phyloP scores from a whole-genome alignment of 176 grass and related monocot species.

The Paspalum vaginatum region DNA sequence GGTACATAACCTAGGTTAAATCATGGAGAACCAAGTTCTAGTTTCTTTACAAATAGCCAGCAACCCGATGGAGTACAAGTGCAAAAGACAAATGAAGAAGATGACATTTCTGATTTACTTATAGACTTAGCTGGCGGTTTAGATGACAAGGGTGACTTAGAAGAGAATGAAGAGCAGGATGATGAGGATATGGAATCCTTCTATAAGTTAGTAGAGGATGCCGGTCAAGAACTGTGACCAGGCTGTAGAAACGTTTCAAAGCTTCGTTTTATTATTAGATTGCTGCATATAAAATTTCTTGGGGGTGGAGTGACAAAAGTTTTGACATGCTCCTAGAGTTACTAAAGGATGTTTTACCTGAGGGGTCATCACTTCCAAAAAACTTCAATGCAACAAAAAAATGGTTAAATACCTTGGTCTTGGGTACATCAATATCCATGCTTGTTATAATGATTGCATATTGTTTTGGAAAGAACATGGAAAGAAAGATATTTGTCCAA shows the following conservation, averaged over 20 bases:
- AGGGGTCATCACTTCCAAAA: no score
- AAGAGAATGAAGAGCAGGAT: neutral
- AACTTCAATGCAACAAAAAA: no score
- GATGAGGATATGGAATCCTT: neutral
- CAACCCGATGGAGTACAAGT: no score
- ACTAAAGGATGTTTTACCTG: no score
- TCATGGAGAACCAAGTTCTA: no score
- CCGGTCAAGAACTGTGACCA: neutral
- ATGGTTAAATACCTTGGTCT: no score
- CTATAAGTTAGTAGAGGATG: neutral
- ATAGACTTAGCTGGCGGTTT: no score
- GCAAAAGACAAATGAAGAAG: no score
- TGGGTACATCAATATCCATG: no score
- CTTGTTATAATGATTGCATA: constrained; percentile 1
- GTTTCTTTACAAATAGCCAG: no score
- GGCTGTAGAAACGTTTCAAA: neutral
- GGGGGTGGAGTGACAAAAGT: constrained; percentile 1
- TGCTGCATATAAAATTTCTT: constrained; percentile 3
- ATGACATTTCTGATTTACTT: no score
- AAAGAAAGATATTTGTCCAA: neutral
- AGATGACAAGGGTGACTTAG: neutral
- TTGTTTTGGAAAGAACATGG: neutral
- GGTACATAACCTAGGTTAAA: no score
- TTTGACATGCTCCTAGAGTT: neutral
- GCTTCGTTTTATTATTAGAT: neutral